Conservation (phyloP, 2,329 filamentous ascomycete genomes). For the Myotisia sp. region DNA sequence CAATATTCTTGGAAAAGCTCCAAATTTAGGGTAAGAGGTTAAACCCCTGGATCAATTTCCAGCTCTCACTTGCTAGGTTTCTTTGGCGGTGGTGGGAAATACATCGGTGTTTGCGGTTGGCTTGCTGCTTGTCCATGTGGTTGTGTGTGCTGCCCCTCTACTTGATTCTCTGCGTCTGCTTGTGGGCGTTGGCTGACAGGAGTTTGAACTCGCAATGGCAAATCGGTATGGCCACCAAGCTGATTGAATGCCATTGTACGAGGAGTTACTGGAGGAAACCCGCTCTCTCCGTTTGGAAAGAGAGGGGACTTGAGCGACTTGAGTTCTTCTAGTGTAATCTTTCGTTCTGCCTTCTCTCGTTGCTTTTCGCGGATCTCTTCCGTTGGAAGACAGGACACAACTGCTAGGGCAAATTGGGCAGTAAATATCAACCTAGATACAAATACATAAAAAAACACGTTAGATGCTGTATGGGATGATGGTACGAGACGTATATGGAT, state of each 20-base stretch:
- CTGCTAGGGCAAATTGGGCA: constrained; percentile 33
- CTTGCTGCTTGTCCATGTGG: too few relatives aligned
- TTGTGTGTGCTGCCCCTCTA: constrained; percentile 10
- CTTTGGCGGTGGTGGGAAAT: constrained; percentile 33
- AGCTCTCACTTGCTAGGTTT: too few relatives aligned
- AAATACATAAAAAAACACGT: not conserved
- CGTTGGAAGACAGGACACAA: constrained; percentile 35
- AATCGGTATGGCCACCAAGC: constrained; percentile 25
- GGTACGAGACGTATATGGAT: not conserved
- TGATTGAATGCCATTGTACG: constrained; percentile 30
- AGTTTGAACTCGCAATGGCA: constrained; percentile 25
- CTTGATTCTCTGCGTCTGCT: constrained; percentile 7
- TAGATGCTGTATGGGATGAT: not conserved
- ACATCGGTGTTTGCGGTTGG: constrained; percentile 19
- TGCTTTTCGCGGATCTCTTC: constrained; percentile 22
- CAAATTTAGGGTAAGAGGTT: too few relatives aligned
- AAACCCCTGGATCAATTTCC: too few relatives aligned
- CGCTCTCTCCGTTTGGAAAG: constrained; percentile 17
- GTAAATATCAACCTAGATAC: constrained; percentile 35
- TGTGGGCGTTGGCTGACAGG: constrained; percentile 9
- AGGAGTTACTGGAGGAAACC: constrained; percentile 28
- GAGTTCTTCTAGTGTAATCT: constrained; percentile 21
- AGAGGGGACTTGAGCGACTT: constrained; percentile 27
- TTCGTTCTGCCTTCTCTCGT: constrained; percentile 19
- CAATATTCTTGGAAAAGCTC: too few relatives aligned